phyloP scores from a whole-genome alignment of 768 basidiomycete species.

The Gautieria morchelliformis region DNA sequence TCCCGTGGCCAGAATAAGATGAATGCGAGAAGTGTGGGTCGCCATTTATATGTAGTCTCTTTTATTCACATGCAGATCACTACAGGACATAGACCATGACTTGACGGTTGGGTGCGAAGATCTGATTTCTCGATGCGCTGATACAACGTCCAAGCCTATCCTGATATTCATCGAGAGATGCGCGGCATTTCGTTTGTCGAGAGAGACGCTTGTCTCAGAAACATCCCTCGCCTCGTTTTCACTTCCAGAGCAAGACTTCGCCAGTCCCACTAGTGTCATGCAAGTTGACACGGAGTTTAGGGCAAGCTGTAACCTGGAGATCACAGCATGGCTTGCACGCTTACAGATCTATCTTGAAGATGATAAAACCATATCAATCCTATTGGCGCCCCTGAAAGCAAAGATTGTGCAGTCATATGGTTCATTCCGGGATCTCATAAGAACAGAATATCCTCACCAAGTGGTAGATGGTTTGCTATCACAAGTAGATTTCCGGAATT shows the following conservation, averaged over 20 bases:
- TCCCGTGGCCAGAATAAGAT: slow-evolving; percentile 50
- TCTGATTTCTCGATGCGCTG: slow-evolving; percentile 57
- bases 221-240: slow-evolving; percentile 10
- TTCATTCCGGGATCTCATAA: slow-evolving; percentile 55
- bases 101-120: slow-evolving; percentile 81
- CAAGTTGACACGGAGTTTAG: slow-evolving; percentile 47
- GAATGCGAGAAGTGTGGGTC: slow-evolving; percentile 63
- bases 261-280: slow-evolving; percentile 39
- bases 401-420: slow-evolving; percentile 68
- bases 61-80: not conserved
- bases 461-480: slow-evolving; percentile 26
- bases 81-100: slow-evolving; percentile 77
- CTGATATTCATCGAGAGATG: slow-evolving; percentile 54
- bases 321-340: slow-evolving; percentile 44
- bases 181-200: slow-evolving; percentile 23
- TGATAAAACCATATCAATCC: slow-evolving; percentile 63
- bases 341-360: slow-evolving; percentile 76
- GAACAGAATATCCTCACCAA: slow-evolving; percentile 35
- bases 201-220: slow-evolving; percentile 19
- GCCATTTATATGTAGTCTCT: not conserved
- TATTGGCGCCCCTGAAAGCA: slow-evolving; percentile 69
- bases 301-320: slow-evolving; percentile 42
- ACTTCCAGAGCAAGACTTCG: slow-evolving; percentile 32
- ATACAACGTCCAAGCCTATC: slow-evolving; percentile 48
- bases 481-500: slow-evolving; percentile 21